phyloP scores from a whole-genome alignment of 2,329 filamentous ascomycete genomes.

The Neopestalotiopsis rosae region DNA sequence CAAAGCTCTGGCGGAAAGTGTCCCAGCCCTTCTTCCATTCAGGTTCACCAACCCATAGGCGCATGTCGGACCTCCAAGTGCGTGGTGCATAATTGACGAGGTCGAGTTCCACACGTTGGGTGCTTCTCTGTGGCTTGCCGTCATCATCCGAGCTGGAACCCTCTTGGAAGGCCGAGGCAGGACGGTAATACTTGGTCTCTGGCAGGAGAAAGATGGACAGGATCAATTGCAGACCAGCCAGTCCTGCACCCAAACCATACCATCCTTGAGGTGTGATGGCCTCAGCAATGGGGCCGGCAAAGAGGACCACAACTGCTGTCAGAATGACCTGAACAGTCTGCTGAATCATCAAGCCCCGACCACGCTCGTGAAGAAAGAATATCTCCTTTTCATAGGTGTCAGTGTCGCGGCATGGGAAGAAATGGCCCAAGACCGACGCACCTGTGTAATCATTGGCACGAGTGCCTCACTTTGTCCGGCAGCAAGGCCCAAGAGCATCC shows the following conservation, averaged over 20 bases:
- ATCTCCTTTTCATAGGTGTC: slow-evolving; percentile 36
- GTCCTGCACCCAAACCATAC: slow-evolving; percentile 46
- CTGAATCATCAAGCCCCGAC: slow-evolving; percentile 45
- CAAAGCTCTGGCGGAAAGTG: slow-evolving; percentile 33
- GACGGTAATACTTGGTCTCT: slow-evolving; percentile 47
- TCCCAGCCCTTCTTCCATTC: slow-evolving; percentile 40
- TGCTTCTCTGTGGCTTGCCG: slow-evolving; percentile 17
- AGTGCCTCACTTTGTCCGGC: slow-evolving; percentile 49
- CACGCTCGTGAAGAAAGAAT: slow-evolving; percentile 50
- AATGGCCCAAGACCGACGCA: slow-evolving; percentile 15
- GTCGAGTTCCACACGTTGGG: slow-evolving; percentile 37
- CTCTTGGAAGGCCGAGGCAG: slow-evolving; percentile 42
- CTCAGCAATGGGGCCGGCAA: slow-evolving; percentile 47
- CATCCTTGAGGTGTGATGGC: slow-evolving; percentile 46
- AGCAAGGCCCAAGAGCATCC: slow-evolving; percentile 44
- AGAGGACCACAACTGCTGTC: slow-evolving; percentile 42
- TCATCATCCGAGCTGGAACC: slow-evolving; percentile 24
- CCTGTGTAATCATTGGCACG: slow-evolving; percentile 42
- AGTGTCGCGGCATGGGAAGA: background rate
- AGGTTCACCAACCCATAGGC: slow-evolving; percentile 42
- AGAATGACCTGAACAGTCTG: slow-evolving; percentile 45
- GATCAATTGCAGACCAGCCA: slow-evolving; percentile 39
- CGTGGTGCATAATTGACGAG: slow-evolving; percentile 40
- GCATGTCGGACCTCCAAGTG: slow-evolving; percentile 40
- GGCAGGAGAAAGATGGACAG: slow-evolving; percentile 45